phyloP scores from a whole-genome alignment of 306 rosid genomes.

The Pterocarpus santalinus region DNA sequence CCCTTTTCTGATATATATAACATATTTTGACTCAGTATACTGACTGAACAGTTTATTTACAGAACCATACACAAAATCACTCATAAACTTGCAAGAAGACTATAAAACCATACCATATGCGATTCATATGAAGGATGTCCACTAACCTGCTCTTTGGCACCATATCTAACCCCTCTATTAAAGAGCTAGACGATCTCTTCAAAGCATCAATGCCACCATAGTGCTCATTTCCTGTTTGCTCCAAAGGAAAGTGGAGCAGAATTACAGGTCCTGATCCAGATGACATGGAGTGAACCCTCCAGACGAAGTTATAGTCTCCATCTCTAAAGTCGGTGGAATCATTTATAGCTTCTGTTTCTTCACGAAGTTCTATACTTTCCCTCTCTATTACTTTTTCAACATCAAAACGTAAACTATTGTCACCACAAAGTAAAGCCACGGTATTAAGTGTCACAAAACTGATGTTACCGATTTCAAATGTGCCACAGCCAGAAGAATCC shows the following conservation, averaged over 20 bases:
- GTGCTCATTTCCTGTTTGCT: slow-evolving; percentile 33
- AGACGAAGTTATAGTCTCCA: slow-evolving; percentile 44
- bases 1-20: not conserved
- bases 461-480: slow-evolving; percentile 67
- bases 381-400: slow-evolving; percentile 75
- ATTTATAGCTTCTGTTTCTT: slow-evolving; percentile 34
- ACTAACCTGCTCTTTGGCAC: slow-evolving; percentile 60
- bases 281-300: slow-evolving; percentile 53
- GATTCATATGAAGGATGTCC: slow-evolving; percentile 28
- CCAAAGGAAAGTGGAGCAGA: slow-evolving; percentile 69
- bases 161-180: slow-evolving; percentile 37
- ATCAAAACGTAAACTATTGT: slow-evolving; percentile 61
- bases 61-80: slow-evolving; percentile 3
- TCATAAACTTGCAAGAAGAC: slow-evolving; percentile 28
- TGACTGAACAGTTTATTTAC: not conserved
- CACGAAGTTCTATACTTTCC: slow-evolving; percentile 58
- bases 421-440: slow-evolving; percentile 70
- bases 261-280: slow-evolving; percentile 76
- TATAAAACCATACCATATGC: not conserved
- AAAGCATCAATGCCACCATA: slow-evolving; percentile 37
- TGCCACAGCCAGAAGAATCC: slow-evolving; percentile 67
- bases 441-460: slow-evolving; percentile 73
- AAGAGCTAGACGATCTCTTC: slow-evolving; percentile 33
- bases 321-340: slow-evolving; percentile 24
- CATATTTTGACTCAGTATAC: not conserved